phyloP scores from a whole-genome alignment of 495 filamentous ascomycete genomes.

The Neurospora sp. region DNA sequence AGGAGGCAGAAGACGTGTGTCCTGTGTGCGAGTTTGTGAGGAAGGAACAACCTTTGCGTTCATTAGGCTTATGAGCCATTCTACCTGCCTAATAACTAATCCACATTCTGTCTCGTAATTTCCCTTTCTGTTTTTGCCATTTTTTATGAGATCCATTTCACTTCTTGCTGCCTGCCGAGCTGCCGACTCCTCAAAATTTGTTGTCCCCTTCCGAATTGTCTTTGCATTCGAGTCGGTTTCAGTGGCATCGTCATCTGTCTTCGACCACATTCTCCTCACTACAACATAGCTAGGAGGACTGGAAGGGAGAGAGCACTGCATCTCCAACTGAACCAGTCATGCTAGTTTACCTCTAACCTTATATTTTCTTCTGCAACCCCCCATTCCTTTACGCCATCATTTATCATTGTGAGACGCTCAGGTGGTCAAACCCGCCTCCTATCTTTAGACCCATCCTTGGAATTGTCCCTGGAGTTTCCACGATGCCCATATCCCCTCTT shows the following conservation, averaged over 20 bases:
- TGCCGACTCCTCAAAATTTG: background rate
- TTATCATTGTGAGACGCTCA: background rate
- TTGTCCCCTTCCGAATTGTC: background rate
- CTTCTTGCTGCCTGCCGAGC: background rate
- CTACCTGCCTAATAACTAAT: background rate
- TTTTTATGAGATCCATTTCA: background rate
- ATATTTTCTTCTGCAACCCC: background rate
- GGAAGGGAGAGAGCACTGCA: background rate
- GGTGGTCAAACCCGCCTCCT: background rate
- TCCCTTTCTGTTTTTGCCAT: background rate
- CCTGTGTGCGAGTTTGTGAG: background rate
- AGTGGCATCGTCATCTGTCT: background rate
- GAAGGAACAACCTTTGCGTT: background rate
- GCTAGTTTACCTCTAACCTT: background rate
- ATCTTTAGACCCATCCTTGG: background rate
- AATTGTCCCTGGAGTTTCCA: background rate
- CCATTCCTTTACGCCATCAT: background rate
- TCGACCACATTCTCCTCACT: background rate
- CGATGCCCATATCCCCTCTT: slow-evolving; percentile 39
- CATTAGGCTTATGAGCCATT: background rate
- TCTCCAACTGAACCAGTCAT: background rate
- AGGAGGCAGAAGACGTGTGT: background rate
- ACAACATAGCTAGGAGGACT: background rate
- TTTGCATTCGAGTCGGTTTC: background rate
- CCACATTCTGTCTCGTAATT: background rate